phyloP scores from a whole-genome alignment of 1,284 basidiomycete species.

The Apiotrichum siamense region DNA sequence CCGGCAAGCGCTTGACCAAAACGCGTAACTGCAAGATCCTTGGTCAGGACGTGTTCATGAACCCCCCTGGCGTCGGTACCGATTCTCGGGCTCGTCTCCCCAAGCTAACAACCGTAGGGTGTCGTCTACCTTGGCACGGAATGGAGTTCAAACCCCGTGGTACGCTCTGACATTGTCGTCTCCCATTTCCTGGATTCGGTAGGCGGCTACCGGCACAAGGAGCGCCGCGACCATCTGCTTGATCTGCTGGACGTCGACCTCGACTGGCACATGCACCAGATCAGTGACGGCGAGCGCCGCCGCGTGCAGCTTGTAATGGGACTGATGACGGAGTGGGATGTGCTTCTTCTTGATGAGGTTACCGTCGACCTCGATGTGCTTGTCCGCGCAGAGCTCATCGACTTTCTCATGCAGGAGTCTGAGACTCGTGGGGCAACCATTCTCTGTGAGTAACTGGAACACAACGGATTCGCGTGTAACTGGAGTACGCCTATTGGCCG shows the following conservation, averaged over 20 bases:
- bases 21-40: conserved; percentile 66
- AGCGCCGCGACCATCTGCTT: conserved; percentile 74
- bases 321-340: conserved; percentile 91
- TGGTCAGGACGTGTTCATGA: conserved; percentile 74
- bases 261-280: conserved; percentile 64
- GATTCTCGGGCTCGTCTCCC: neutral
- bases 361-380: conserved; percentile 98
- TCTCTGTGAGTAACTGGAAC: conserved; percentile 75
- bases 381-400: conserved; percentile 83
- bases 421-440: conserved; percentile 78
- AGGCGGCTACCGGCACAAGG: conserved; percentile 90
- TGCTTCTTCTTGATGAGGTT: conserved; percentile 91
- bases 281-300: conserved; percentile 92
- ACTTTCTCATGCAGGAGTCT: conserved; percentile 80
- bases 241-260: conserved; percentile 91
- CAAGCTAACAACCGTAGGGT: conserved; percentile 48
- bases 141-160: conserved; percentile 95
- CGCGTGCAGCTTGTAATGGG: conserved; percentile 95
- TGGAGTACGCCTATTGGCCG: too few species aligned
- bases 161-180: conserved; percentile 82
- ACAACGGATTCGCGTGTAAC: too few species aligned
- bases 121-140: conserved; percentile 89
- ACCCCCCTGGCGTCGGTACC: conserved; percentile 48
- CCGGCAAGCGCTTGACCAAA: conserved; percentile 77
- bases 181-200: conserved; percentile 89